These are phyloP conservation scores for Filobasidium wieringae DNA, from an alignment of 768 basidiomycete genomes.

Conservation along the genomic window DNA sequence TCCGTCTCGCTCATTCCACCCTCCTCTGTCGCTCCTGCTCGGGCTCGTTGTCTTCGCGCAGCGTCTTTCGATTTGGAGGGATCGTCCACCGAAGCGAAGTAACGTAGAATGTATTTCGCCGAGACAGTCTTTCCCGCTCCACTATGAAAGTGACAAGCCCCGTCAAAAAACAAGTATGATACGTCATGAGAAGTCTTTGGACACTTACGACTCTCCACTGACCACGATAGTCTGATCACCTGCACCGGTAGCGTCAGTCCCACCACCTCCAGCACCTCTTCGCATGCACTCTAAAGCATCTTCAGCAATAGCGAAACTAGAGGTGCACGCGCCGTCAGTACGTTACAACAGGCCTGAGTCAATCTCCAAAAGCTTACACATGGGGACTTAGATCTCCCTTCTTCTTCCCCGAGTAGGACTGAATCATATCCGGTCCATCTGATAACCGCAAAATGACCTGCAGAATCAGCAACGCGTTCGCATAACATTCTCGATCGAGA, in stretches of 20 bases:
- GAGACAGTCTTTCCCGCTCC: conserved; percentile 99
- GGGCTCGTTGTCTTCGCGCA: conserved; percentile 54
- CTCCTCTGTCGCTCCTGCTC: conserved; percentile 23
- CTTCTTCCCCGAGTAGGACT: conserved; percentile 82
- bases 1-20: conserved; percentile 71
- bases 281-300: conserved; percentile 98
- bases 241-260: conserved; percentile 49
- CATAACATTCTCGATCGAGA: not conserved
- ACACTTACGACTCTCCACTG: conserved; percentile 78
- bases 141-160: conserved; percentile 44
- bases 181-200: conserved; percentile 5
- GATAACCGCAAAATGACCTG: not conserved
- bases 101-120: conserved; percentile 98
- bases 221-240: conserved; percentile 97
- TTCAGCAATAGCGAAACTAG: conserved; percentile 80
- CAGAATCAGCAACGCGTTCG: not conserved
- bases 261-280: conserved; percentile 42
- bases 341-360: not conserved
- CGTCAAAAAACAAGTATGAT: conserved; percentile 10
- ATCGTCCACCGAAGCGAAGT: conserved; percentile 91
- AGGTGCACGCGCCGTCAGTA: too few relatives aligned
- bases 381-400: conserved; percentile 96
- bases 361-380: conserved; percentile 44
- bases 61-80: conserved; percentile 47
- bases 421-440: conserved; percentile 88